Base-by-base conservation (phyloP, 495 filamentous ascomycete species). In the Hypomontagnella monticulosa region DNA sequence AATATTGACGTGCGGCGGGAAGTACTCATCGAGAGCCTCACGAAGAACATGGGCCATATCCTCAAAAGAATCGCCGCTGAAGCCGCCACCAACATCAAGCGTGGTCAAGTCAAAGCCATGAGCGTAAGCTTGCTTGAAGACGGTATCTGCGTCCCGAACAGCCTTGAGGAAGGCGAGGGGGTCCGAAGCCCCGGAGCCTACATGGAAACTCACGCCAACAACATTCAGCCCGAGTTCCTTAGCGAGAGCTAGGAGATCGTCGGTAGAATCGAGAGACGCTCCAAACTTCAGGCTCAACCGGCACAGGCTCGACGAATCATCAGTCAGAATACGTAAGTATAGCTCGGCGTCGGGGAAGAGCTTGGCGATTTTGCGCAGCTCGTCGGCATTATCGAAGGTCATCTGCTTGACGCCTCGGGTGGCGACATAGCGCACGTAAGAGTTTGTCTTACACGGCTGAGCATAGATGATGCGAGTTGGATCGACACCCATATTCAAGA, bases 391-490 rank as follows among this genome's bases (percentile, higher is more conserved):
- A 81, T 99, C 95, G 70, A 98, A 97, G 9, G 95, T 98, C 93
- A 99, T 98, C 82, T 97, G 93, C 81, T 92, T 96, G 70, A 99
- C 94, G 60, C 88, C 90, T 55, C 89, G 76, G 73, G 87, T 84
- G 56, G 88, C 85, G 51, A 94, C 94, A 70, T 91, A 96, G 69
- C 93, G 91, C 61, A 98, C 82, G 78, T 97, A 97, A 37, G 93
- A 97, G 78, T 96, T 96, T 72, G 95, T 97, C 85, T 98, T 98
- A 89, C 96, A 98, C 41, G 95, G 95, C 76, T 99, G 96, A 47
- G 95, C 96, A 73, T 97, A 99, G 79, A 99, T 97, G 81, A 99
- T 97, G 70, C 93, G 92, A 54, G 87, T 85, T 3, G 96, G 92
- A 72, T 93, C 91, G 60, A 97, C 85, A 60, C 93, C 93, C 63